phyloP scores from a whole-genome alignment of 2,329 filamentous ascomycete species.

The Diaporthe vaccinii region DNA sequence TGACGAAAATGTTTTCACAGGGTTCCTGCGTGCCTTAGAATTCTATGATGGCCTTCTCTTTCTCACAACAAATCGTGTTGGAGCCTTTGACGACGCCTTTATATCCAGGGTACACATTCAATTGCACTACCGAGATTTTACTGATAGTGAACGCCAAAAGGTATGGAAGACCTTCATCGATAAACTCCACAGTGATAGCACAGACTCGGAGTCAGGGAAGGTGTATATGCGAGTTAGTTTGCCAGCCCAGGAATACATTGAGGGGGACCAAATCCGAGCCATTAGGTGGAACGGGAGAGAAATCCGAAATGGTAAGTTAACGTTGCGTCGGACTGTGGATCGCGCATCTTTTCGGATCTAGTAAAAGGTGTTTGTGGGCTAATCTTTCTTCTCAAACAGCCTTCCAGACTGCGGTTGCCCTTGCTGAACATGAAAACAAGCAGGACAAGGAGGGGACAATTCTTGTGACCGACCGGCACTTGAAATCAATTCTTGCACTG shows the following conservation, averaged over 20 bases:
- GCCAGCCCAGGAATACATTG: conserved; percentile 42
- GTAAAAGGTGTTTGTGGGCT: no score
- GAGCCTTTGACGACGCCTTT: conserved; percentile 50
- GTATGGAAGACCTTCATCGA: conserved; percentile 49
- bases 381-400: neutral
- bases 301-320: conserved; percentile 14
- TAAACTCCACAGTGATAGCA: conserved; percentile 21
- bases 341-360: no score
- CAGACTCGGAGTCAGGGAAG: conserved; percentile 20
- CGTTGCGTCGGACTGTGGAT: no score
- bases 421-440: conserved; percentile 25
- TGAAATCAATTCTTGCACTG: conserved; percentile 44
- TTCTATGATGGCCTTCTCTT: conserved; percentile 51
- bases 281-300: conserved; percentile 37
- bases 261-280: conserved; percentile 42
- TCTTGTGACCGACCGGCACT: conserved; percentile 43
- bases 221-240: conserved; percentile 44
- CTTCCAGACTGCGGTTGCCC: conserved; percentile 31
- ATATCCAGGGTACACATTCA: conserved; percentile 50
- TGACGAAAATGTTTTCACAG: conserved; percentile 11
- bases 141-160: conserved; percentile 44
- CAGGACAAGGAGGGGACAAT: conserved; percentile 40
- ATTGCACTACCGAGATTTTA: conserved; percentile 48
- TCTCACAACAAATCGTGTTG: conserved; percentile 49
- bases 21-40: conserved; percentile 49